phyloP scores from a whole-genome alignment of 495 filamentous ascomycete genomes.

The Aspergillus incahuasiensis region DNA sequence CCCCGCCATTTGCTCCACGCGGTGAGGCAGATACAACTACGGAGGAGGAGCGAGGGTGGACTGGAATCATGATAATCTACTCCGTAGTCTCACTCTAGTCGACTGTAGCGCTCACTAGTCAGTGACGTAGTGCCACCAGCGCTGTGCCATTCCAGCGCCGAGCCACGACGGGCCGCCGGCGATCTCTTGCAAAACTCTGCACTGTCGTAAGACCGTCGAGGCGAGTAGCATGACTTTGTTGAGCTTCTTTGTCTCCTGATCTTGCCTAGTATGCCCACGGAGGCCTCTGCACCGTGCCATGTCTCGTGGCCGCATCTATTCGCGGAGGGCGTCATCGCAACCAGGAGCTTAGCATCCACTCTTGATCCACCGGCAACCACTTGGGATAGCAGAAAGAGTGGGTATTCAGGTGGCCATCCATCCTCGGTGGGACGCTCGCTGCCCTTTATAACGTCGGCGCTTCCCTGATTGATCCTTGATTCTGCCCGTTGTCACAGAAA shows the following conservation, averaged over 20 bases:
- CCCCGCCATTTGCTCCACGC: background rate
- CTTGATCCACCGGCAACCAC: slow-evolving; percentile 34
- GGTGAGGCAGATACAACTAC: background rate
- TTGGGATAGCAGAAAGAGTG: slow-evolving; percentile 34
- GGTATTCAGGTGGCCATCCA: slow-evolving; percentile 25
- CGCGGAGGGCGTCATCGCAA: slow-evolving; percentile 9
- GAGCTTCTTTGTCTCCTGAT: background rate
- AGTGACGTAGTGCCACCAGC: no score
- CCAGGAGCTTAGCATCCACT: slow-evolving; percentile 35
- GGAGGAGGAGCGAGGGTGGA: background rate
- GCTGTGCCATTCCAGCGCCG: background rate
- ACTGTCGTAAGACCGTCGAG: background rate
- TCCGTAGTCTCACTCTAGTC: no score
- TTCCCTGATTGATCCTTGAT: slow-evolving; percentile 17
- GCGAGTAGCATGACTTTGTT: background rate
- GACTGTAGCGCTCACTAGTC: no score
- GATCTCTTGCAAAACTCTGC: background rate
- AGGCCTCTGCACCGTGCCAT: background rate
- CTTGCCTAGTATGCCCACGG: background rate
- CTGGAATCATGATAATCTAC: no score
- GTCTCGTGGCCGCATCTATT: background rate
- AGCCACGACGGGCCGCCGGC: background rate
- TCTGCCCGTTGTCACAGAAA: background rate
- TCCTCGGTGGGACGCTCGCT: slow-evolving; percentile 20
- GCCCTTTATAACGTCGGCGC: slow-evolving; percentile 36